Base-by-base conservation (phyloP, 2,329 filamentous ascomycete genomes). In the Pochonia chlamydosporia region DNA sequence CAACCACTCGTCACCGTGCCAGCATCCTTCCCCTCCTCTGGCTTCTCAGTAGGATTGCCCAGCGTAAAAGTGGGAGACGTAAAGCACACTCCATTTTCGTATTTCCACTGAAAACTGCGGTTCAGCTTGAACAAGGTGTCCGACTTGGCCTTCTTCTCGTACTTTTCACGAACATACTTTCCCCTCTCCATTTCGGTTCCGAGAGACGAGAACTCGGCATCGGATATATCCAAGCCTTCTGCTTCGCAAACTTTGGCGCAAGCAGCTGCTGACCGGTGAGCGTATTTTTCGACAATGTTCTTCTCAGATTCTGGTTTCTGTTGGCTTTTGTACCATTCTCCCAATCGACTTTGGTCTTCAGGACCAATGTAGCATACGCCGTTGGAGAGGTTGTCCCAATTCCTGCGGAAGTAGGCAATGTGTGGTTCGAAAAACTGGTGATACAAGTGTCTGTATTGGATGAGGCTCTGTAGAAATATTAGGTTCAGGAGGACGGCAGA, bases 331-430 rank as follows among this genome's bases (percentile, higher is more conserved):
- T 56, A 57, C 36, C 58, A 51, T 2, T 59, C 60, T 4, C 63
- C 59, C 1, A 63, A 63, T 23, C 57, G 58, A 18, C 53, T 53
- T 51, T 71, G 68, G 2, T 64, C 59, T 25, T 68, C 66, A 13
- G 64, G 65, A 40, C 61, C 69, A 48, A 70, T 60, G 52, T 73
- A 76, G 53, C 69, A 72, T 10, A 63, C 62, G 41, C 75, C 72
- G 23, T 76, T 68, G 4, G 75, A 73, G 4, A 72, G 54, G 53
- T 80, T 79, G 56, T 79, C 71, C 76, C 76, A 80, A 43, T 76
- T 65, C 8, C 72, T 64, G 14, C 72, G 68, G 31, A 59, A 56
- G 4, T 63, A 54, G 25, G 65, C 59, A 52, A 78, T 62, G 24
- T 70, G 66, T 2, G 69, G 71, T 2, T 62, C 65, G 47, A 79